A percentile compares a stretch with the other conserved stretches of the same genome.
These are phyloP conservation scores for Neonectria punicea DNA, from an alignment of 2,329 filamentous ascomycete species.

Conservation along the genomic window DNA sequence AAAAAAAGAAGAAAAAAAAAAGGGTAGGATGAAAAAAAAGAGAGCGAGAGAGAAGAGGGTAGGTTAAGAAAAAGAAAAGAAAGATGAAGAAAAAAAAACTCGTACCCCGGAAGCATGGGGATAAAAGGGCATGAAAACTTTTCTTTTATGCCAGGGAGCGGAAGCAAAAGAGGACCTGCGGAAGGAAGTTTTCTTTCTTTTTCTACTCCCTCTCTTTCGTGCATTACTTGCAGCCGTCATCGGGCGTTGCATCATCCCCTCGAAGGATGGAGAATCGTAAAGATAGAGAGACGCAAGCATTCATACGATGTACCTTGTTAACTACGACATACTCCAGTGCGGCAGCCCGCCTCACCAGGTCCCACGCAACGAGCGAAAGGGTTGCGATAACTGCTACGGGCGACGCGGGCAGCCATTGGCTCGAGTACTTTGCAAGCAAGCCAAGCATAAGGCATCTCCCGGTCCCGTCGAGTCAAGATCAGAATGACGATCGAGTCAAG, in stretches of 20 bases:
- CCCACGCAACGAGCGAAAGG: neutral
- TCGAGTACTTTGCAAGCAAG: neutral
- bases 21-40: neutral
- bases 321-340: neutral
- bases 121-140: neutral
- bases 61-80: conserved; percentile 13
- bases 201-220: conserved; percentile 1
- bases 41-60: neutral
- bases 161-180: conserved; percentile 12
- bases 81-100: conserved; percentile 15
- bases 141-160: neutral
- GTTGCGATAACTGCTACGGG: neutral
- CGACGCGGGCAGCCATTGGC: conserved; percentile 1
- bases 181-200: neutral
- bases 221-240: conserved; percentile 14
- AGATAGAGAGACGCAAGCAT: neutral
- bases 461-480: conserved; percentile 1
- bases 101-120: conserved; percentile 1
- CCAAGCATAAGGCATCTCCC: neutral
- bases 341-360: neutral
- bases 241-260: conserved; percentile 17
- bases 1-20: neutral
- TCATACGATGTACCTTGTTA: neutral
- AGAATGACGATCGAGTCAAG: neutral
- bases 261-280: conserved; percentile 1